phyloP scores from a whole-genome alignment of 176 grass and related monocot species.

The Ampelocalamus luodianensis region DNA sequence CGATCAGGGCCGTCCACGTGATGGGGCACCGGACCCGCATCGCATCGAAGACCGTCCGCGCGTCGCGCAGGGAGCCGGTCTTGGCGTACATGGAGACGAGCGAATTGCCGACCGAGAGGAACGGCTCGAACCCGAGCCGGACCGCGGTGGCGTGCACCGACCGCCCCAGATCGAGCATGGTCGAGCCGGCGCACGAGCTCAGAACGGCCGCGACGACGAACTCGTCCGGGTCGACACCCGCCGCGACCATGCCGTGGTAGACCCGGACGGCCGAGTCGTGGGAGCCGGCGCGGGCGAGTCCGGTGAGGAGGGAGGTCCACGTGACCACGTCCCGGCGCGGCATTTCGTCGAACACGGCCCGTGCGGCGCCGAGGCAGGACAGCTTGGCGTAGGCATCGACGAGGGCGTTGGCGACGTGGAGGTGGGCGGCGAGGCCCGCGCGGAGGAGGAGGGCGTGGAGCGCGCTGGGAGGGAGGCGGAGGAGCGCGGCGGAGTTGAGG shows the following conservation, averaged over 20 bases:
- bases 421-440: constrained; percentile 51
- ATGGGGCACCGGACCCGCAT: constrained; percentile 42
- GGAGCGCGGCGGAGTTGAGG: constrained; percentile 62
- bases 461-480: constrained; percentile 1
- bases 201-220: constrained; percentile 48
- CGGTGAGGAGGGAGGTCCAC: constrained; percentile 71
- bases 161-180: constrained; percentile 43
- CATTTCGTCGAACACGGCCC: constrained; percentile 63
- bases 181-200: constrained; percentile 57
- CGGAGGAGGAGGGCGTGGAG: constrained; percentile 54
- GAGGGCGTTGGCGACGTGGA: constrained; percentile 68
- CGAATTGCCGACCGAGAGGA: constrained; percentile 66
- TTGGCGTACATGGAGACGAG: constrained; percentile 73
- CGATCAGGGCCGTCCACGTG: constrained; percentile 64
- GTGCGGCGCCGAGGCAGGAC: constrained; percentile 33
- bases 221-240: constrained; percentile 47
- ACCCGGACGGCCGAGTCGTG: constrained; percentile 36
- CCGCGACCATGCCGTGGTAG: constrained; percentile 50
- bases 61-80: constrained; percentile 53
- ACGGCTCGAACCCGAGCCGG: constrained; percentile 22
- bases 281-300: constrained; percentile 49
- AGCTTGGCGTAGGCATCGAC: constrained; percentile 72
- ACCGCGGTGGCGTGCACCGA: constrained; percentile 50
- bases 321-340: constrained; percentile 58
- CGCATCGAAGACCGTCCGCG: constrained; percentile 48